A percentile compares a stretch with the other conserved stretches of the same genome.
phyloP scores from a whole-genome alignment of 306 rosid species.

The Hippophae tibetana region DNA sequence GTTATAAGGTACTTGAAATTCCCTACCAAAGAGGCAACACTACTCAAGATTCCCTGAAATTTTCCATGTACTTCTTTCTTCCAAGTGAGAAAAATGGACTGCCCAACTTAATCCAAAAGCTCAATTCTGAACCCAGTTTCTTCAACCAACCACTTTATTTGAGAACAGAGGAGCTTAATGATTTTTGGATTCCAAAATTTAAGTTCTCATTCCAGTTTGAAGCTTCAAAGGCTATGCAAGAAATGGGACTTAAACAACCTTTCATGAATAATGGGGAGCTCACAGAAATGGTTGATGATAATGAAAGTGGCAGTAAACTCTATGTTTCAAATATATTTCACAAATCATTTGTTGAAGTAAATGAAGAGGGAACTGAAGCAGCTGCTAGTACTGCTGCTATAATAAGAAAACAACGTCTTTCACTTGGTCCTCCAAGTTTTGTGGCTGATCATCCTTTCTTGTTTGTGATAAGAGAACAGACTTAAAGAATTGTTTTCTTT shows the following conservation, averaged over 20 bases:
- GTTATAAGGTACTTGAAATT: conserved; percentile 1
- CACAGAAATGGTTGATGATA: conserved; percentile 11
- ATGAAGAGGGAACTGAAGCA: conserved; percentile 24
- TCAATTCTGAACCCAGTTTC: not conserved
- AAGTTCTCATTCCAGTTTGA: conserved; percentile 7
- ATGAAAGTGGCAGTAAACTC: not conserved
- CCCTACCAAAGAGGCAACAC: conserved; percentile 1
- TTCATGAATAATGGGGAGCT: conserved; percentile 1
- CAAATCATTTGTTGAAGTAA: conserved; percentile 9
- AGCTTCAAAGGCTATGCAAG: not conserved
- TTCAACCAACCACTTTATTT: not conserved
- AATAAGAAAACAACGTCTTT: fast-evolving
- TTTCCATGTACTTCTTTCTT: conserved; percentile 8
- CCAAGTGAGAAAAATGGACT: conserved; percentile 9
- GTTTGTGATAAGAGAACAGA: conserved; percentile 15
- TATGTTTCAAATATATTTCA: conserved; percentile 13
- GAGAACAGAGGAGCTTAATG: not conserved
- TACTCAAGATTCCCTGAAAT: not conserved
- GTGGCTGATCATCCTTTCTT: conserved; percentile 26
- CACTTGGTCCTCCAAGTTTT: not conserved
- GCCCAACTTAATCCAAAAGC: conserved; percentile 1
- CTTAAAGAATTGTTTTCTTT: conserved; percentile 4
- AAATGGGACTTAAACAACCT: not conserved
- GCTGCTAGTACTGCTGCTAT: not conserved
- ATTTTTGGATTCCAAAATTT: conserved; percentile 9